phyloP scores from a whole-genome alignment of 495 filamentous ascomycete species.

The Neurospora africana region DNA sequence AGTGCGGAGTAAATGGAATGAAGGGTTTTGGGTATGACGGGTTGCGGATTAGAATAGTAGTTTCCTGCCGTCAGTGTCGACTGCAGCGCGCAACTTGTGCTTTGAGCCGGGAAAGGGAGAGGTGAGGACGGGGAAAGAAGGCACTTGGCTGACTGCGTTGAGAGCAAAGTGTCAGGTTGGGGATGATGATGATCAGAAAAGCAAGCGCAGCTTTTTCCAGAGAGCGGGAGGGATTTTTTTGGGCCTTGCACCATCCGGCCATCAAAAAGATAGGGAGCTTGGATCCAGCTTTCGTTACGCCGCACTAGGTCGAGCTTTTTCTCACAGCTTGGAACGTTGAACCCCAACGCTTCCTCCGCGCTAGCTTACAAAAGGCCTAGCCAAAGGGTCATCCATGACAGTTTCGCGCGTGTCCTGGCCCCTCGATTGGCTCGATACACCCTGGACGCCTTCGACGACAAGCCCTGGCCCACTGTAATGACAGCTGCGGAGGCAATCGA shows the following conservation, averaged over 20 bases:
- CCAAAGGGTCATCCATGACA: neutral
- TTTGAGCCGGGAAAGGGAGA: neutral
- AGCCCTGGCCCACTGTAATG: neutral
- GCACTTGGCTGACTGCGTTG: neutral
- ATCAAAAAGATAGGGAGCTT: constrained; percentile 13
- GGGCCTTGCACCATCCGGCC: neutral
- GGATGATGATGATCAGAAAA: constrained; percentile 4
- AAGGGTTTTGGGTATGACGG: neutral
- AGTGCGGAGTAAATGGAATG: constrained; percentile 1
- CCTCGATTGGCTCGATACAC: neutral
- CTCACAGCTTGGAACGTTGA: constrained; percentile 22
- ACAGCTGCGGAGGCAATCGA: neutral
- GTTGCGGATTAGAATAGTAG: neutral
- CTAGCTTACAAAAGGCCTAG: constrained; percentile 18
- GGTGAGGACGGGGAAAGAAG: neutral
- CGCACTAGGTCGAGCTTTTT: neutral
- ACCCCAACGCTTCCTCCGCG: constrained; percentile 21
- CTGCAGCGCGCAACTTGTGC: neutral
- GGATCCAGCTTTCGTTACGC: constrained; percentile 12
- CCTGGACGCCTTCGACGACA: neutral
- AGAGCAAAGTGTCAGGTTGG: constrained; percentile 1
- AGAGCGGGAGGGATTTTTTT: constrained; percentile 26
- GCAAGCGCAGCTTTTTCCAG: constrained; percentile 4
- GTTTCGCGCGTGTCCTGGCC: neutral
- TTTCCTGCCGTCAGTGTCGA: neutral